These are phyloP conservation scores for Lyophyllum semitale DNA, from an alignment of 768 basidiomycete species.

Conservation along the genomic window DNA sequence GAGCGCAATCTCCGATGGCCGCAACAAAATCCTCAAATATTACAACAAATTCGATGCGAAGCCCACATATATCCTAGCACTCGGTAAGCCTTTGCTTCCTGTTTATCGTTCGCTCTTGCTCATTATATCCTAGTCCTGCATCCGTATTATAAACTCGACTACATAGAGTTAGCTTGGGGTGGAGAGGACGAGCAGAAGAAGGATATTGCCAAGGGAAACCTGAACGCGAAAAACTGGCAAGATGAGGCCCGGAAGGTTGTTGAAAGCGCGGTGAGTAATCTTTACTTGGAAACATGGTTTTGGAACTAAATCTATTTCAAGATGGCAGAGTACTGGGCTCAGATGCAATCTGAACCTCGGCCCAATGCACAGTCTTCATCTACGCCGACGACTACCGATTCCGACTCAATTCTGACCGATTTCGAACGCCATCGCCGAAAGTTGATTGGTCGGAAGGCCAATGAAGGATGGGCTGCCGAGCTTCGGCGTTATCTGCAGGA, in stretches of 20 bases:
- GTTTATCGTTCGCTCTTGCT: background rate
- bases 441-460: background rate
- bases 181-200: constrained; percentile 23
- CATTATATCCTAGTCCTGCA: constrained; percentile 23
- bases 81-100: constrained; percentile 18
- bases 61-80: constrained; percentile 20
- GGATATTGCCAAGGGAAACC: constrained; percentile 14
- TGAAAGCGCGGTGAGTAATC: constrained; percentile 6
- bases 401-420: background rate
- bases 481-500: constrained; percentile 10
- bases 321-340: constrained; percentile 17
- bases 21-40: constrained; percentile 26
- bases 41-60: constrained; percentile 23
- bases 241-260: constrained; percentile 18
- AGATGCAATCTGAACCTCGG: too few species aligned
- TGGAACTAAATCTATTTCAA: constrained; percentile 3
- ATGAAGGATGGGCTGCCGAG: constrained; percentile 9
- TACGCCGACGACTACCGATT: background rate
- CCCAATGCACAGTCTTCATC: too few species aligned
- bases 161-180: constrained; percentile 27
- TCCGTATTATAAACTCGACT: constrained; percentile 31
- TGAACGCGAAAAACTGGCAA: constrained; percentile 18
- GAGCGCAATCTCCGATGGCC: constrained; percentile 18
- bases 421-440: background rate
- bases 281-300: background rate